Percentiles rank a stretch among this genome's conserved stretches.
Evolutionary conservation across 2,329 filamentous ascomycete genomes (phyloP).

Genomic region (Fusarium sambucinum): DNA sequence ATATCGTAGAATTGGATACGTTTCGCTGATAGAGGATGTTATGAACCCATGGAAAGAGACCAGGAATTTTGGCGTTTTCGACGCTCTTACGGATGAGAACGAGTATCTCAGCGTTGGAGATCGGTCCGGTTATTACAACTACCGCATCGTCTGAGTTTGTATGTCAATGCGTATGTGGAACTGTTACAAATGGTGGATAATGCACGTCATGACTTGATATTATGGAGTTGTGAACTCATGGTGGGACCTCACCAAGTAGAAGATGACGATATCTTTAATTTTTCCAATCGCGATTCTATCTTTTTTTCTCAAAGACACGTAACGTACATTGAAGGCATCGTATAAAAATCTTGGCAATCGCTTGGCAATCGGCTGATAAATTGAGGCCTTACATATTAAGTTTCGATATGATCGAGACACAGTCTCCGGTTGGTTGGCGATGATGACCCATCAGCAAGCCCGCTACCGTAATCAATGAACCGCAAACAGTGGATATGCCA

Average conservation of each 20-base stretch:
- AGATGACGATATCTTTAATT: neutral
- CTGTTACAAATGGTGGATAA: neutral
- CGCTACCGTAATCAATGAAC: conserved; percentile 5
- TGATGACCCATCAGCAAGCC: conserved; percentile 12
- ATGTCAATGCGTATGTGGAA: conserved; percentile 7
- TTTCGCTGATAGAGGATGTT: conserved; percentile 2
- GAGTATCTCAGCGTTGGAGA: conserved; percentile 24
- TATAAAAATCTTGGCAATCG: neutral
- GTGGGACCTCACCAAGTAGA: neutral
- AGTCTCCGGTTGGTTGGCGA: neutral
- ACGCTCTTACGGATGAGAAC: conserved; percentile 11
- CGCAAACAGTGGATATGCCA: conserved; percentile 14
- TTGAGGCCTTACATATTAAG: neutral
- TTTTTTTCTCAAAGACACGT: neutral
- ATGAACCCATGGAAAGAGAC: conserved; percentile 8
- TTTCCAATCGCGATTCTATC: neutral
- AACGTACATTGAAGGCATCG: neutral
- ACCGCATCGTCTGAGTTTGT: conserved; percentile 26
- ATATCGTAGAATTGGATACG: conserved; percentile 31
- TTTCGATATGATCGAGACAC: neutral
- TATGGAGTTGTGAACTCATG: neutral
- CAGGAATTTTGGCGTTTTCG: conserved; percentile 29
- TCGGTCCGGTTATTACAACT: conserved; percentile 19
- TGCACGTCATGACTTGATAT: neutral
- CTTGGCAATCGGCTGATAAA: conserved; percentile 3